Conservation (phyloP, 805 yeast species). For the Teunomyces cretensis region DNA sequence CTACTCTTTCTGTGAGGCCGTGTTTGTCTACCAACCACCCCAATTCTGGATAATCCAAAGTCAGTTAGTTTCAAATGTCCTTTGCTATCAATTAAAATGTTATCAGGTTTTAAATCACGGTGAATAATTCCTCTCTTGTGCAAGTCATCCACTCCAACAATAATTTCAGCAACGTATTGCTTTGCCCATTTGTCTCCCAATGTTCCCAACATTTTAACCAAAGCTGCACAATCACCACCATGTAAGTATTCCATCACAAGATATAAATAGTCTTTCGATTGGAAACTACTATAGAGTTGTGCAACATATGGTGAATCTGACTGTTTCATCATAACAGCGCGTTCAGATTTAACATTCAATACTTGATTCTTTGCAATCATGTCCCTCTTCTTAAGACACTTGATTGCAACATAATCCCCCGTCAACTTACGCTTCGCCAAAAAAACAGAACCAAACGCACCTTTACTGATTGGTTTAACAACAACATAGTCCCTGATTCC, state of each 20-base stretch:
- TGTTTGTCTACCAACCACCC: slow-evolving; percentile 79
- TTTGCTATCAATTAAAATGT: slow-evolving; percentile 73
- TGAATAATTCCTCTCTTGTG: slow-evolving; percentile 90
- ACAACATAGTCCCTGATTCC: slow-evolving; percentile 87
- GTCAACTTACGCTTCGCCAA: slow-evolving; percentile 79
- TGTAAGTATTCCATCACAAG: slow-evolving; percentile 94
- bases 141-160: slow-evolving; percentile 85
- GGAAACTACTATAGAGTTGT: slow-evolving; percentile 82
- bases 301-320: slow-evolving; percentile 93
- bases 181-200: slow-evolving; percentile 85
- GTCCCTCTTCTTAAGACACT: slow-evolving; percentile 86
- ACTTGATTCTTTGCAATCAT: slow-evolving; percentile 98
- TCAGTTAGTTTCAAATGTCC: slow-evolving; percentile 95
- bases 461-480: slow-evolving; percentile 89
- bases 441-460: slow-evolving; percentile 96
- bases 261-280: slow-evolving; percentile 80
- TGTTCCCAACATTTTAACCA: slow-evolving; percentile 77
- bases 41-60: slow-evolving; percentile 90
- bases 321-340: slow-evolving; percentile 98
- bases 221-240: slow-evolving; percentile 94
- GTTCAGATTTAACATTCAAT: slow-evolving; percentile 87
- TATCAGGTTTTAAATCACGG: slow-evolving; percentile 94
- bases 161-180: slow-evolving; percentile 84
- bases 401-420: slow-evolving; percentile 94
- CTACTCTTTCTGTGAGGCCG: slow-evolving; percentile 39